Base-by-base conservation (phyloP, 768 basidiomycete genomes). In the Mycena albidolilacea region DNA sequence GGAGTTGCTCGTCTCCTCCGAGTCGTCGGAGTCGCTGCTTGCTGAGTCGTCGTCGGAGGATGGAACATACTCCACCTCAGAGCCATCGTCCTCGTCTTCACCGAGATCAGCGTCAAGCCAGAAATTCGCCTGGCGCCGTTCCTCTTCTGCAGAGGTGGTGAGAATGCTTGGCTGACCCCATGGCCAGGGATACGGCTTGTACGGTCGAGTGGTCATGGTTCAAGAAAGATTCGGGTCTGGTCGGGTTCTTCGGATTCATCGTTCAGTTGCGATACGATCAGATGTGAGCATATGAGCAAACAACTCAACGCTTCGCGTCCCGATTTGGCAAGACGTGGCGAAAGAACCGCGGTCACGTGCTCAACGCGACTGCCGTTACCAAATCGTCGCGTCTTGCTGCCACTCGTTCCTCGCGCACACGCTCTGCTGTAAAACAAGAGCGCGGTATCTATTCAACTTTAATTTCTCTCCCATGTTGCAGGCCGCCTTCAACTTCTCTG, bases 101-200 rank as follows among this genome's bases (percentile, higher is more conserved):
- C 17, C 52, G 35, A 57, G 50, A 14, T 65, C 64, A 21, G 41
- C n/a, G 23, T 73, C 67, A 19, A 73, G 57, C 72, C 72, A 73
- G 35, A 35, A 66, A n/a, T 61, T 50, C 7, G n/a, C 15, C 54
- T 52, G 55, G 10, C 10, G 46, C n/a, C 46, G 64, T 38, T 50
- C 35, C 41, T 21, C 62, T 44, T 59, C 55, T n/a, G 10, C 48
- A 7, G 15, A 2, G 11, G 67, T 11, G 0, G 21, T 10, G 5
- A 65, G 35, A 9, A 69, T 46, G 57, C 72, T 73, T 19, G 67
- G 46, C 5, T 69, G 72, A 4, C 35, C 62, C 67, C 67, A 65
- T 11, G 72, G 72, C 72, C 67, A 73, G 10, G 67, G 72, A 48
- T 65, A 48, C 2, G 38, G 41, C 30, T 48, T 41, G 41, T 48